These are phyloP conservation scores for Termitomyces sp. DNA, from an alignment of 768 basidiomycete species.

Conservation along the genomic window DNA sequence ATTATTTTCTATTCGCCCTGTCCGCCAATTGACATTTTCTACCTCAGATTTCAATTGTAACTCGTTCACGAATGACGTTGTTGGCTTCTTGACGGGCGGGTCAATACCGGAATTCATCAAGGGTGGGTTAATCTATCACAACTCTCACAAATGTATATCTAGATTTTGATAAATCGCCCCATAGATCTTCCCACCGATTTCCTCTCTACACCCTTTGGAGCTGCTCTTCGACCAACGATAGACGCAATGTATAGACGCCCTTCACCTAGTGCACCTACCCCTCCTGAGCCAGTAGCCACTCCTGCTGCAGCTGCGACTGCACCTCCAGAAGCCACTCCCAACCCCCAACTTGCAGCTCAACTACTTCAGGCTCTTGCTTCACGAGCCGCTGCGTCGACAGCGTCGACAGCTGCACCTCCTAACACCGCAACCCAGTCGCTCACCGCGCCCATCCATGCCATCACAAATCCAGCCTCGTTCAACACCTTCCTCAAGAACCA, in stretches of 20 bases:
- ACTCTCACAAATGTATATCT: not conserved
- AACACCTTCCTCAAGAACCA: slow-evolving; percentile 58
- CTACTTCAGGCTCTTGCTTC: slow-evolving; percentile 54
- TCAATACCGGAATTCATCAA: slow-evolving; percentile 80
- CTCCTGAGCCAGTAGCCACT: slow-evolving; percentile 22
- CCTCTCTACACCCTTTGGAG: slow-evolving; percentile 85
- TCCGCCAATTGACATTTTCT: not conserved
- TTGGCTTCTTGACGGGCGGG: slow-evolving; percentile 82
- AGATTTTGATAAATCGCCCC: not conserved
- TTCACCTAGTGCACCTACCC: slow-evolving; percentile 32
- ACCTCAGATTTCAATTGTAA: slow-evolving; percentile 87
- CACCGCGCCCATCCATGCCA: slow-evolving; percentile 60
- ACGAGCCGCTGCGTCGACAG: slow-evolving; percentile 30
- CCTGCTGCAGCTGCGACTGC: slow-evolving; percentile 7
- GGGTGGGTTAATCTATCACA: slow-evolving; percentile 34
- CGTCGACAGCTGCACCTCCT: slow-evolving; percentile 7
- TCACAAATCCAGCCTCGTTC: slow-evolving; percentile 74
- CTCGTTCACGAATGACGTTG: slow-evolving; percentile 84
- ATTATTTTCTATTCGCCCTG: not conserved
- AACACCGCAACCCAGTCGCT: slow-evolving; percentile 42
- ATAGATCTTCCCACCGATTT: slow-evolving; percentile 78
- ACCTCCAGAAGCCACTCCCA: slow-evolving; percentile 29
- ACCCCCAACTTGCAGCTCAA: slow-evolving; percentile 46
- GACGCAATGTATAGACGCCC: slow-evolving; percentile 82
- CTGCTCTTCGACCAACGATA: slow-evolving; percentile 82